These are phyloP conservation scores for Stephanocyclus meneghinianus DNA, from an alignment of 352 stramenopile species.

Conservation along the genomic window DNA sequence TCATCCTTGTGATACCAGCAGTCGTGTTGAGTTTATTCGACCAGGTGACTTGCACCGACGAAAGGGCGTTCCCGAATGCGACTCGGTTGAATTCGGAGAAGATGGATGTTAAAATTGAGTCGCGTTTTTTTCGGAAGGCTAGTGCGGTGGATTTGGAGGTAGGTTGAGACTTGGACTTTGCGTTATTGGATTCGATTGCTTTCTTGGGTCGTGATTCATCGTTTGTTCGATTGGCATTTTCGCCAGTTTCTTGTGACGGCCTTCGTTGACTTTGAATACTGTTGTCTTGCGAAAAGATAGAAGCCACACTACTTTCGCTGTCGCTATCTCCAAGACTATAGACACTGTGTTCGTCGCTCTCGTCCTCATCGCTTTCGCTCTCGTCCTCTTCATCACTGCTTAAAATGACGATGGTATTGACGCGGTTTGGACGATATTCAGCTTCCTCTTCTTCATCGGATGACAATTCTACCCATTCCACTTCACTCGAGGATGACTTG, in stretches of 20 bases:
- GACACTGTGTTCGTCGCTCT: slow-evolving; percentile 24
- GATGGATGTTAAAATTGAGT: slow-evolving; percentile 39
- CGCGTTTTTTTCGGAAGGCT: slow-evolving; percentile 58
- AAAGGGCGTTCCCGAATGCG: slow-evolving; percentile 54
- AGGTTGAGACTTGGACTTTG: slow-evolving; percentile 10
- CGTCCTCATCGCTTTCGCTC: slow-evolving; percentile 34
- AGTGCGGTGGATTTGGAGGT: neutral
- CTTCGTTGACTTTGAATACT: neutral
- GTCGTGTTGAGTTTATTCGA: slow-evolving; percentile 77
- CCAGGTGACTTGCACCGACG: slow-evolving; percentile 61
- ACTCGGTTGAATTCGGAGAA: slow-evolving; percentile 64
- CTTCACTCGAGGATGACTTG: slow-evolving; percentile 19
- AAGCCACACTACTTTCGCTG: neutral
- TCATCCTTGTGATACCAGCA: slow-evolving; percentile 71
- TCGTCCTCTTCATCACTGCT: slow-evolving; percentile 49
- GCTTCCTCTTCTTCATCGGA: slow-evolving; percentile 38
- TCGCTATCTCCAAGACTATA: slow-evolving; percentile 35
- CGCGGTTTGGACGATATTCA: neutral
- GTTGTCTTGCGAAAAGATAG: too few relatives aligned
- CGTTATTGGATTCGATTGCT: slow-evolving; percentile 5
- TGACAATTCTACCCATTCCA: slow-evolving; percentile 32
- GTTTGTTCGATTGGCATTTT: slow-evolving; percentile 6
- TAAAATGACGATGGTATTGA: slow-evolving; percentile 46
- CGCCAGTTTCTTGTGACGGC: neutral
- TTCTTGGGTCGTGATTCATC: slow-evolving; percentile 6